Evolutionary conservation across 148 eudicot species (phyloP).

Genomic region (Chenopodium quinoa): DNA sequence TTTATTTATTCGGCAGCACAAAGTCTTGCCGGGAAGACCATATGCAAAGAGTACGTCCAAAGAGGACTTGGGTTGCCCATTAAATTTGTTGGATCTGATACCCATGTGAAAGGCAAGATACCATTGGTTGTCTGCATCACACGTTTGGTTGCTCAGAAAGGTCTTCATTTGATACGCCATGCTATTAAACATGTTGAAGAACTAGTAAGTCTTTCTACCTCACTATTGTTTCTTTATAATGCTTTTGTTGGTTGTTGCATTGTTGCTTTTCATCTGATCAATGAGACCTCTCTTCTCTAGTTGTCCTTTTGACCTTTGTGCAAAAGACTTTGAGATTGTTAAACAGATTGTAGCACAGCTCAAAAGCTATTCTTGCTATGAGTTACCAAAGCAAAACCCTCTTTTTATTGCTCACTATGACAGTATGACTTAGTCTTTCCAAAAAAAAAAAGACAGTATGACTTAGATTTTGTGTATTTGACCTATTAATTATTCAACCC

Average conservation of each 20-base stretch:
- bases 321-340: background rate
- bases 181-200: conserved; percentile 69
- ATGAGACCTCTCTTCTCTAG: background rate
- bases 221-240: conserved; percentile 1
- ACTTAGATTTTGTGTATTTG: background rate
- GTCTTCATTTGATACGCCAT: conserved; percentile 80
- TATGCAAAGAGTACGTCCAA: conserved; percentile 67
- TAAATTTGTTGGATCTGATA: conserved; percentile 23
- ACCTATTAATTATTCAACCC: background rate
- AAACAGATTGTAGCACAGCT: background rate
- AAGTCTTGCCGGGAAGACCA: conserved; percentile 52
- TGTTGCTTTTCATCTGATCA: background rate
- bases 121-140: conserved; percentile 85
- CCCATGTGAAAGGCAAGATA: conserved; percentile 27
- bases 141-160: conserved; percentile 87
- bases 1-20: conserved; percentile 38
- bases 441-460: background rate
- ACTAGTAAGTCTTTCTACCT: conserved; percentile 44
- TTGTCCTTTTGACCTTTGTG: background rate
- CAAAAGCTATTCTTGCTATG: background rate
- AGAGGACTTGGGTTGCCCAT: conserved; percentile 71
- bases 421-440: background rate
- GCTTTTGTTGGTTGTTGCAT: background rate
- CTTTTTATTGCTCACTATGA: background rate
- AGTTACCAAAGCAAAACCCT: background rate